A percentile compares a stretch with the other conserved stretches of the same genome.
Evolutionary conservation across 805 yeast species (phyloP).

Genomic region (Wickerhamiella domercqiae): DNA sequence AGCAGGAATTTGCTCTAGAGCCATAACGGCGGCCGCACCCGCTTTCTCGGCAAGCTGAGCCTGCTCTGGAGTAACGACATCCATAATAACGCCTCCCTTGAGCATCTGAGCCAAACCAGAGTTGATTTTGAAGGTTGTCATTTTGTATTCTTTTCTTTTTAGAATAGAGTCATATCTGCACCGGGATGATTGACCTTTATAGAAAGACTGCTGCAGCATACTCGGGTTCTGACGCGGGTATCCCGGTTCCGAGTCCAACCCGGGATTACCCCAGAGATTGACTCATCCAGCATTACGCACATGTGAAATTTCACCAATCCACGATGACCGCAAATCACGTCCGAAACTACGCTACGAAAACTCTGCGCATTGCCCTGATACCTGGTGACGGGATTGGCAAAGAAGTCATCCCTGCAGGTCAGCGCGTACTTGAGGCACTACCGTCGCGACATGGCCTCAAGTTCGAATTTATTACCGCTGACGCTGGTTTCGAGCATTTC

Average conservation of each 20-base stretch:
- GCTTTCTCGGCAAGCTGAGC: slow-evolving; percentile 68
- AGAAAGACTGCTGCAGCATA: no score
- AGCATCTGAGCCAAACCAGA: slow-evolving; percentile 78
- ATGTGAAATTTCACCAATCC: background rate
- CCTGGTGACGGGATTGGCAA: slow-evolving; percentile 98
- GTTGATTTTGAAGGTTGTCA: slow-evolving; percentile 33
- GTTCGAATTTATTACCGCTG: slow-evolving; percentile 74
- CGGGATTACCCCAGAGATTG: no score
- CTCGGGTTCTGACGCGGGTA: no score
- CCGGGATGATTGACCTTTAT: background rate
- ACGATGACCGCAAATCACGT: background rate
- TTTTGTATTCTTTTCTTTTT: background rate
- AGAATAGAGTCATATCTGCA: background rate
- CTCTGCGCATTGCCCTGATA: slow-evolving; percentile 42
- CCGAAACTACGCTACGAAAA: slow-evolving; percentile 4
- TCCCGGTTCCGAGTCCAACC: no score
- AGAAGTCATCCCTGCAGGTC: slow-evolving; percentile 96
- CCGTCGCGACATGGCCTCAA: slow-evolving; percentile 49
- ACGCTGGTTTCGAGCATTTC: slow-evolving; percentile 92
- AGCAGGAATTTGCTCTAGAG: slow-evolving; percentile 70
- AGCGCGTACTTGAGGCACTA: slow-evolving; percentile 66
- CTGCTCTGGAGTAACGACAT: slow-evolving; percentile 64
- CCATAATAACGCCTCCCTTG: slow-evolving; percentile 39
- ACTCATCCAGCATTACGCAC: background rate
- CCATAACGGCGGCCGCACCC: slow-evolving; percentile 86